Evolutionary conservation across 306 rosid species (phyloP).

Genomic region (Dryas alaskensis): DNA sequence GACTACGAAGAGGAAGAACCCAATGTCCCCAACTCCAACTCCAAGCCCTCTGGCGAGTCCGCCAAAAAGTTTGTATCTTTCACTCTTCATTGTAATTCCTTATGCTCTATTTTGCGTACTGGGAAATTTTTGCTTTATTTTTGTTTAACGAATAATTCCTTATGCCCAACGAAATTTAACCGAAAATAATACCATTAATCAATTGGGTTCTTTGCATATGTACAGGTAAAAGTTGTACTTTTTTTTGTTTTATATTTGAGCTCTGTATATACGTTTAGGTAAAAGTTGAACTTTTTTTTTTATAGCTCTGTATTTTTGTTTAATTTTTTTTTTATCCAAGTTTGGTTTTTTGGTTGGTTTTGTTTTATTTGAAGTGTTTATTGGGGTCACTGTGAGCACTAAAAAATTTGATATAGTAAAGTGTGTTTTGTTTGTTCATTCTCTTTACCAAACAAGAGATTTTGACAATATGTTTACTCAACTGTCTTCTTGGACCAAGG

Average conservation of each 20-base stretch:
- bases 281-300: not conserved
- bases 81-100: not conserved
- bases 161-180: not conserved
- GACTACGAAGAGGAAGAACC: conserved; percentile 74
- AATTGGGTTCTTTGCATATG: not conserved
- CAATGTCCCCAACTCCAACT: conserved; percentile 49
- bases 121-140: not conserved
- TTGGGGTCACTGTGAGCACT: too few species aligned
- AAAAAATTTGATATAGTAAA: too few species aligned
- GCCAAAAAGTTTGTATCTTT: conserved; percentile 54
- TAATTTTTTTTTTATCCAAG: too few species aligned
- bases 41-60: conserved; percentile 47
- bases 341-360: too few species aligned
- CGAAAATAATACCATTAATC: not conserved
- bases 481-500: not conserved
- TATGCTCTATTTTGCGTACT: not conserved
- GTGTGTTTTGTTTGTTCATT: too few species aligned
- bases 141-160: not conserved
- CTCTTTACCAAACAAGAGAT: not conserved
- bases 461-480: not conserved
- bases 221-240: not conserved
- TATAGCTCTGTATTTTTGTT: not conserved
- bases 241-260: not conserved
- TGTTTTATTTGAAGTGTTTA: too few species aligned
- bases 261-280: not conserved